Base-by-base conservation (phyloP, 306 rosid species). In the Quercus rubra region DNA sequence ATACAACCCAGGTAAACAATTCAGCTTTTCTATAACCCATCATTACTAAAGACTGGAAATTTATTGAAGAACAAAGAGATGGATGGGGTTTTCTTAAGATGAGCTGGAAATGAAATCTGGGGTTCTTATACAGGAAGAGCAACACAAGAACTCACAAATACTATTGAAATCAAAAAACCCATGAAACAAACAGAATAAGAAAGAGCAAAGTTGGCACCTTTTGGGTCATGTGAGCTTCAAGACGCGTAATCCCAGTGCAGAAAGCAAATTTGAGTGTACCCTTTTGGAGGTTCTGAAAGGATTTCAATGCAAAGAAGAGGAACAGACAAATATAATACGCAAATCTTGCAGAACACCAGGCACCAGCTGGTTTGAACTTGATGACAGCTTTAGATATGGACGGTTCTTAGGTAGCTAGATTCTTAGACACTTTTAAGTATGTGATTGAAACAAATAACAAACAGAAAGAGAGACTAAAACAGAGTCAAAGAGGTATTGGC, bases 331-430 rank as follows among this genome's bases (percentile, higher is more conserved):
- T n/a, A 82, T 74, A 66, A 17, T 23, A 49, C 82, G 62, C 59
- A 78, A 83, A 86, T 88, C 75, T 78, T 81, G 86, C 85, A 73
- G 72, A 79, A 81, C 79, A 77, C 75, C 75, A 78, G 74, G 83
- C 79, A 79, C 77, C 72, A 78, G 88, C 86, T 81, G 89, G 83
- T 56, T 73, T 77, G 52, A 78, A 82, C 79, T 74, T 1, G 55
- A 69, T 70, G 81, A 82, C 82, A 87, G 74, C 83, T 83, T 83
- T 74, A 72, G 61, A 41, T 27, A 52, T 35, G 51, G 78, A 73
- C 64, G 56, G 77, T 74, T 74, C 52, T 66, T 70, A 23, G 77
- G 85, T 85, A 79, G 69, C 70, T 78, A 38, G n/a, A 27, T 18
- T 55, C 74, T 28, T 27, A 51, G 17, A n/a, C 3, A 3, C 46